Evolutionary conservation across 2,329 filamentous ascomycete genomes (phyloP), one percentile per base, ranked within the genome.

Genomic region (Colletotrichum tropicicola): DNA sequence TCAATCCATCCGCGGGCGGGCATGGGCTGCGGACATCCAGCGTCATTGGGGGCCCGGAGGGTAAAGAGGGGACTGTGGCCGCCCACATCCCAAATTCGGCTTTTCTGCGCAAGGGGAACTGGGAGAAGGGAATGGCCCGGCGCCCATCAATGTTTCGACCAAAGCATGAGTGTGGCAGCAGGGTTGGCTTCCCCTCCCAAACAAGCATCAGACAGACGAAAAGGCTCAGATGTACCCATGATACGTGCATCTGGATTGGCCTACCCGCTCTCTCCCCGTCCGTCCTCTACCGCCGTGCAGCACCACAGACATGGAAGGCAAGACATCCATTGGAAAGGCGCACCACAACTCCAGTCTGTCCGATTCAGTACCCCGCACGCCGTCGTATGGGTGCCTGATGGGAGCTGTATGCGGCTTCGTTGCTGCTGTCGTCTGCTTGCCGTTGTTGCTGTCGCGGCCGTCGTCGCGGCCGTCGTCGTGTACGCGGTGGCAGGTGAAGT

Each of bases 201-300:
- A 82, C 80, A 82, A 77, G 78, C 75, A 79, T 82, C 79, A 82
- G 80, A 80, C 80, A 75, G 70, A 74, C 59, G 47, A 66, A 56
- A 54, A 62, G 23, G 19, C 57, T 65, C 44, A 44, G 32, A 45
- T 28, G 43, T 62, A 52, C 59, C 35, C 47, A 35, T 32, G 59
- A 52, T 41, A 45, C 62, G 17, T n/a, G n/a, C 39, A 15, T 49
- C n/a, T 49, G 39, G 28, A 55, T 44, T 55, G 52, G 37, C 37
- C 28, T 23, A 43, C n/a, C n/a, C n/a, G n/a, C n/a, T n/a, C n/a
- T n/a, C n/a, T n/a, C n/a, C n/a, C n/a, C n/a, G n/a, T n/a, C n/a
- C n/a, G n/a, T n/a, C n/a, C n/a, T n/a, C n/a, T n/a, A n/a, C n/a
- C n/a, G n/a, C n/a, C n/a, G n/a, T n/a, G n/a, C n/a, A n/a, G n/a